Evolutionary conservation across 345 rosid genomes (phyloP).

Genomic region (Aquilaria malaccensis): DNA sequence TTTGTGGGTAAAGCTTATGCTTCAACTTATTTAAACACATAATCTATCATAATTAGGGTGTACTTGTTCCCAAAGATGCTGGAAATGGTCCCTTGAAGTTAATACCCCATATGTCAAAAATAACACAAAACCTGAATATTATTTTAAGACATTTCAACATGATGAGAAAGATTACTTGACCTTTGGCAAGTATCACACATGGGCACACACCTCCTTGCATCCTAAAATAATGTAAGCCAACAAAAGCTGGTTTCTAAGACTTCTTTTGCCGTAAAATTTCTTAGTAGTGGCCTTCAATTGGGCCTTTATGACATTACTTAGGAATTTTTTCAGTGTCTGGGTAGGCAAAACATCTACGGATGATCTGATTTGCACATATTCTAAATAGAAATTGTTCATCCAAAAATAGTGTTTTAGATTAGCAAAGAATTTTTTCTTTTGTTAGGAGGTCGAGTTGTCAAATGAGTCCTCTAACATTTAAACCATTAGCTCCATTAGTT

Average conservation of each 20-base stretch:
- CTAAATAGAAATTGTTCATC: no score
- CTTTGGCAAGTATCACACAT: not conserved
- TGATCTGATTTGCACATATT: no score
- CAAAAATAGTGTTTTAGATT: no score
- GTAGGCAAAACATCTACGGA: no score
- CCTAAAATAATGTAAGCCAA: not conserved
- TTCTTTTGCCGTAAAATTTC: not conserved
- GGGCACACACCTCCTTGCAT: not conserved
- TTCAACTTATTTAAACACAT: no score
- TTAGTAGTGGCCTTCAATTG: not conserved
- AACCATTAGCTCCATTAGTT: no score
- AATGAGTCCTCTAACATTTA: no score
- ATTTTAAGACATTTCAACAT: not conserved
- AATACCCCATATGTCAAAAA: not conserved
- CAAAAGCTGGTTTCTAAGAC: not conserved
- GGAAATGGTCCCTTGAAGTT: not conserved
- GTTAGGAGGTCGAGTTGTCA: no score
- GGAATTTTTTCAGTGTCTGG: no score
- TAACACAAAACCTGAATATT: not conserved
- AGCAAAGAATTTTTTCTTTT: no score
- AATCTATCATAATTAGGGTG: not conserved
- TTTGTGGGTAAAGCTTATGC: no score
- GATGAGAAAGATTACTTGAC: not conserved
- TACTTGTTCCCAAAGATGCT: not conserved
- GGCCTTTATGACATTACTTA: no score